phyloP scores from a whole-genome alignment of 257 asterid species.

The Forsythia suspensa region DNA sequence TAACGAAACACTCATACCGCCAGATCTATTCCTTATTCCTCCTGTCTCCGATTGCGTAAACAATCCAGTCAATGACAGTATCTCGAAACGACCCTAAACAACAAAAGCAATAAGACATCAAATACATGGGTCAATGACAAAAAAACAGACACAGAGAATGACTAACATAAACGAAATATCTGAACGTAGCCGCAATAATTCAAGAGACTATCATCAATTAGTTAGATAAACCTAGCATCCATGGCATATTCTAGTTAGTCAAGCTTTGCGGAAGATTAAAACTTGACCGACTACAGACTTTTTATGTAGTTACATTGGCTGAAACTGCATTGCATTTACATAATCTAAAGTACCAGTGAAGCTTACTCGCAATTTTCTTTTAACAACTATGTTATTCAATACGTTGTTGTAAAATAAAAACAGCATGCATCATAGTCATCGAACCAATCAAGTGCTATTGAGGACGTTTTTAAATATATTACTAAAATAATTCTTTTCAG shows the following conservation, averaged over 20 bases:
- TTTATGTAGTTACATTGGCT: not conserved
- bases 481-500: too few species aligned
- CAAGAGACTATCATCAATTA: not conserved
- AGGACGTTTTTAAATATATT: not conserved
- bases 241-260: not conserved
- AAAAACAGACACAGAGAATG: not conserved
- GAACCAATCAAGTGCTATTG: not conserved
- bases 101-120: not conserved
- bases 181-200: not conserved
- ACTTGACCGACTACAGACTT: not conserved
- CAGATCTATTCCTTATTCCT: slow-evolving; percentile 56
- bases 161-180: not conserved
- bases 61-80: slow-evolving; percentile 55
- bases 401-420: not conserved
- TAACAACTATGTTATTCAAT: not conserved
- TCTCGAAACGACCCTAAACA: slow-evolving; percentile 57
- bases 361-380: not conserved
- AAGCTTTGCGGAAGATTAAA: not conserved
- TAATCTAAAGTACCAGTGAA: not conserved
- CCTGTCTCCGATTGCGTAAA: slow-evolving; percentile 57
- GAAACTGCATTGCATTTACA: not conserved
- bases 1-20: slow-evolving; percentile 62
- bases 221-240: not conserved
- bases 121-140: not conserved
- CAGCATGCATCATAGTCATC: not conserved